These are phyloP conservation scores for Penicillium sp. DNA, from an alignment of 2,329 filamentous ascomycete genomes.

Conservation along the genomic window DNA sequence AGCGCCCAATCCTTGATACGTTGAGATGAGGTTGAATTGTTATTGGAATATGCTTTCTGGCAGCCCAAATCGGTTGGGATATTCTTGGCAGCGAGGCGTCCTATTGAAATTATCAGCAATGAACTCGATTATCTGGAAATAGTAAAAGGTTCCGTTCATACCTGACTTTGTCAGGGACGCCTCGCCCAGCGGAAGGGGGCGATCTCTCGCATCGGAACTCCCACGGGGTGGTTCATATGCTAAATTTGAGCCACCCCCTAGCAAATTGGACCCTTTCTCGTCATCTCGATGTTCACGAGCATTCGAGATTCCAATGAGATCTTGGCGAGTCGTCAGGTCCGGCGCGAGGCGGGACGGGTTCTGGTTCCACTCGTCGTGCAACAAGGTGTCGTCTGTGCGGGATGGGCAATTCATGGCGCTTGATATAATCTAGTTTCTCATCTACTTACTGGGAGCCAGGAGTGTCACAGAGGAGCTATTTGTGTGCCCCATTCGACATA, in stretches of 20 bases:
- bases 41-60: background rate
- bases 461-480: background rate
- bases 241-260: constrained; percentile 11
- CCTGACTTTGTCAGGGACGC: constrained; percentile 37
- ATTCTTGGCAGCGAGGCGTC: constrained; percentile 24
- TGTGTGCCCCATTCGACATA: background rate
- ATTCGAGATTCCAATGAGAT: constrained; percentile 61
- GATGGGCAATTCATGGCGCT: constrained; percentile 59
- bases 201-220: constrained; percentile 11
- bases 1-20: constrained; percentile 25
- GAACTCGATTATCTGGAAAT: background rate
- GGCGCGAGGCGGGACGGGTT: constrained; percentile 55
- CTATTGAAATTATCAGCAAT: constrained; percentile 14
- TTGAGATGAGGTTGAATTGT: constrained; percentile 11
- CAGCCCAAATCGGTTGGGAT: constrained; percentile 6
- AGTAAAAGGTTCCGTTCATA: constrained; percentile 9
- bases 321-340: constrained; percentile 58
- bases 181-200: constrained; percentile 9
- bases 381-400: constrained; percentile 54
- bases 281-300: constrained; percentile 46
- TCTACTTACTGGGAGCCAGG: background rate
- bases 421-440: background rate
- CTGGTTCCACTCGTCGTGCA: constrained; percentile 60
- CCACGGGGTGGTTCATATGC: background rate
- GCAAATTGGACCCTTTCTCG: background rate